These are phyloP conservation scores for Simmondsia chinensis DNA, from an alignment of 148 eudicot genomes.

Conservation along the genomic window DNA sequence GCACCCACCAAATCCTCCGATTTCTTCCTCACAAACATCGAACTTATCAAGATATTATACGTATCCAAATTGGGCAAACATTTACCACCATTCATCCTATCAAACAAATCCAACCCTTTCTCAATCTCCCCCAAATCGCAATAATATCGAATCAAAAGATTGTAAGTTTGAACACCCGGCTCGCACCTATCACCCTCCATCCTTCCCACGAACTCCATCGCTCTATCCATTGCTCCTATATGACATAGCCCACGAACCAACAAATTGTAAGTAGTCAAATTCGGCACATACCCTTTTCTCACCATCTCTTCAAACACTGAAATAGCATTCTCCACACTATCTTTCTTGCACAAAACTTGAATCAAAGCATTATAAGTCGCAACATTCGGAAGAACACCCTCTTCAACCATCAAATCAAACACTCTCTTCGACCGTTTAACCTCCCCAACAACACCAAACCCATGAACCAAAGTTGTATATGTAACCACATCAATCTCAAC, in stretches of 20 bases:
- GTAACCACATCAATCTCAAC: slow-evolving; percentile 74
- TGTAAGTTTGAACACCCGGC: slow-evolving; percentile 76
- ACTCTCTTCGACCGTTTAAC: slow-evolving; percentile 49
- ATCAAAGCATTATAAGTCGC: slow-evolving; percentile 85
- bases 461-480: slow-evolving; percentile 82
- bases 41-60: slow-evolving; percentile 63
- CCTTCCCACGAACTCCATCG: slow-evolving; percentile 44
- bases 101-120: slow-evolving; percentile 66
- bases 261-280: slow-evolving; percentile 57
- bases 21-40: slow-evolving; percentile 75
- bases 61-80: slow-evolving; percentile 94
- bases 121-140: slow-evolving; percentile 85
- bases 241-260: slow-evolving; percentile 85
- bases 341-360: slow-evolving; percentile 89
- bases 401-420: slow-evolving; percentile 67
- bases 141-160: slow-evolving; percentile 64
- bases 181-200: slow-evolving; percentile 75
- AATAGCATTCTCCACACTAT: slow-evolving; percentile 56
- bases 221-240: slow-evolving; percentile 55
- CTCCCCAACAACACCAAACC: slow-evolving; percentile 84
- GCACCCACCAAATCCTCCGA: slow-evolving; percentile 78
- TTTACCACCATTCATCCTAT: slow-evolving; percentile 46
- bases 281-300: slow-evolving; percentile 72
- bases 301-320: slow-evolving; percentile 61
- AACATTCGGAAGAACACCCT: slow-evolving; percentile 74